Conservation (phyloP, 2,329 filamentous ascomycete species). For the Metarhizium brunneum region DNA sequence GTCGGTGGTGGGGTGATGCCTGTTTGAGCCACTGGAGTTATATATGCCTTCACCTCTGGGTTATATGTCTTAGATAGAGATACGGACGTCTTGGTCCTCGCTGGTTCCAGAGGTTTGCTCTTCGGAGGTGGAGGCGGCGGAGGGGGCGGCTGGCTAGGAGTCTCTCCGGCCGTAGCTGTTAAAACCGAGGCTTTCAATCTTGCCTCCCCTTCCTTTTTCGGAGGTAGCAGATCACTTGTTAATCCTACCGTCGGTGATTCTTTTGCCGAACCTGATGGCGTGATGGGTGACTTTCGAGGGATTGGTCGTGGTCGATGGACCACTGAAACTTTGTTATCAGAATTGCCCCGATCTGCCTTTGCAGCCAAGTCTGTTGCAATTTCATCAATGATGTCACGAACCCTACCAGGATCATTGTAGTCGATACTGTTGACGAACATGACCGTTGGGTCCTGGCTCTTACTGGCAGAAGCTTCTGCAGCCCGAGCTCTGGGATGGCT, state of each 20-base stretch:
- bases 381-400: not conserved
- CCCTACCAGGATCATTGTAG: conserved; percentile 38
- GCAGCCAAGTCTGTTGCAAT: conserved; percentile 17
- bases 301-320: conserved; percentile 48
- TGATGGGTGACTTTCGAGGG: conserved; percentile 30
- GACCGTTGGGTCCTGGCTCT: conserved; percentile 30
- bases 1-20: not conserved
- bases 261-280: not conserved
- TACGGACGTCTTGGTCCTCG: not conserved
- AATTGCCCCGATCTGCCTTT: not conserved
- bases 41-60: not conserved
- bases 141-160: not conserved
- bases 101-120: not conserved
- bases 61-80: not conserved
- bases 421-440: conserved; percentile 48
- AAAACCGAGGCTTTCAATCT: not conserved
- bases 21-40: not conserved
- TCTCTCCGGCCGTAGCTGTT: not conserved
- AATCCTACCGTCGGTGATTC: not conserved
- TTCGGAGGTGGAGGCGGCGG: not conserved
- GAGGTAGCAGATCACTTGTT: not conserved
- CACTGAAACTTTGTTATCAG: conserved; percentile 25
- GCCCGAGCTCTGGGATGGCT: conserved; percentile 34
- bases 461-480: conserved; percentile 20
- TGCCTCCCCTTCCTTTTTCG: not conserved